Evolutionary conservation across 495 filamentous ascomycete species (phyloP).

Genomic region (Tuber calosporum): DNA sequence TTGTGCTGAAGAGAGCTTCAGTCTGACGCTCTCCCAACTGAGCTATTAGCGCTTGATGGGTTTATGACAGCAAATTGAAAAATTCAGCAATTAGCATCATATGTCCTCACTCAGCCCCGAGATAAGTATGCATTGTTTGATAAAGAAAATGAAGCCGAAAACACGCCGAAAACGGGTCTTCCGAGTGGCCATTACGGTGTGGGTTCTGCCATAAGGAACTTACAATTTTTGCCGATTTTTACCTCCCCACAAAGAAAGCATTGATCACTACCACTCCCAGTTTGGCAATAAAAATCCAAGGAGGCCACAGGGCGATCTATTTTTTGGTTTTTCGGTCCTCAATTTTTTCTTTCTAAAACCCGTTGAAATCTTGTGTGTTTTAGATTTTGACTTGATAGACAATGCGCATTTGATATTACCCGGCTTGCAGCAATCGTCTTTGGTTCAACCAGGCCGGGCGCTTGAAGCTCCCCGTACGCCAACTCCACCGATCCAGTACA

Average conservation of each 20-base stretch:
- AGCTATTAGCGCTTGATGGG: constrained; percentile 32
- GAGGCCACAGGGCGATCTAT: no score
- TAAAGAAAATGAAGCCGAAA: no score
- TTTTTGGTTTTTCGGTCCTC: no score
- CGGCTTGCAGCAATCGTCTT: not conserved
- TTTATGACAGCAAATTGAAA: not conserved
- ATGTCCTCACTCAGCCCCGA: not conserved
- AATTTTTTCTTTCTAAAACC: not conserved
- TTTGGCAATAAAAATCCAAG: no score
- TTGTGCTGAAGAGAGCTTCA: constrained; percentile 21
- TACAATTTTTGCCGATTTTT: not conserved
- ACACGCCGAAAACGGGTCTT: not conserved
- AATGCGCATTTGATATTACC: not conserved
- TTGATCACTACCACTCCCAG: no score
- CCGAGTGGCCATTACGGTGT: not conserved
- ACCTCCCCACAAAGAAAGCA: not conserved
- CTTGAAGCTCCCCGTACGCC: not conserved
- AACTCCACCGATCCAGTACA: not conserved
- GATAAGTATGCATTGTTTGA: not conserved
- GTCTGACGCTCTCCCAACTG: constrained; percentile 40
- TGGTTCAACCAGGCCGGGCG: not conserved
- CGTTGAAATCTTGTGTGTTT: not conserved
- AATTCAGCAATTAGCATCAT: not conserved
- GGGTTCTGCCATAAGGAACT: not conserved
- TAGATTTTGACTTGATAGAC: not conserved